Evolutionary conservation across 768 basidiomycete species (phyloP), one percentile per base, ranked within the genome.

Genomic region (Chiua virens): DNA sequence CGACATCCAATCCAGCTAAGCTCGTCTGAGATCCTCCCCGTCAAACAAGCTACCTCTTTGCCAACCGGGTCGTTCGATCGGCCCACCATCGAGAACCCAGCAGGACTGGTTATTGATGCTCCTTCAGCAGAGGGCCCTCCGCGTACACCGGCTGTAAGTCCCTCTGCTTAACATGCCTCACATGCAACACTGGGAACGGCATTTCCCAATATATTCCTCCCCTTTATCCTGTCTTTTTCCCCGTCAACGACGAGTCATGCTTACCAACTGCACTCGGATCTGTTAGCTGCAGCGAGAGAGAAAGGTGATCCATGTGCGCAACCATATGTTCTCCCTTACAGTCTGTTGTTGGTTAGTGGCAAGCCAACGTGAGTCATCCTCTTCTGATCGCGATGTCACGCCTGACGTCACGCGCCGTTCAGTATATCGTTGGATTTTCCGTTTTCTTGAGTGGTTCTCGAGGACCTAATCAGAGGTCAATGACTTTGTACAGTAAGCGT

Each of bases 391-490:
- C 43, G 15, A 8, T 41, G 43, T 34, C 41, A 2, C 2, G 5
- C n/a, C 35, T 40, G n/a, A 49, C 22, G 34, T 34, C 34, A 34
- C 18, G 18, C n/a, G 9, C 18, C 23, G 14, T 43, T 34, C 37
- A 70, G 68, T 68, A 25, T 58, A 28, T 8, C 56, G 28, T 45
- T 68, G 59, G 62, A 21, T 68, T 40, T 50, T 65, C 37, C 54
- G 37, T 55, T 35, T 59, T 52, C 47, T 66, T 41, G 54, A 49
- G 42, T 60, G n/a, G n/a, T 47, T 68, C 30, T 56, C 56, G 52
- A 60, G 58, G 56, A 53, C 59, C 56, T 69, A 45, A 38, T 35
- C 42, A 48, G 55, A 56, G 57, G 58, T 22, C 54, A 47, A 21
- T 35, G 13, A 30, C 10, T 30, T 14, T 30, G 11, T 30, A 30